Percentiles rank a stretch among this genome's conserved stretches.
These are phyloP conservation scores for Rheum nobile DNA, from an alignment of 148 eudicot species.

Conservation along the genomic window DNA sequence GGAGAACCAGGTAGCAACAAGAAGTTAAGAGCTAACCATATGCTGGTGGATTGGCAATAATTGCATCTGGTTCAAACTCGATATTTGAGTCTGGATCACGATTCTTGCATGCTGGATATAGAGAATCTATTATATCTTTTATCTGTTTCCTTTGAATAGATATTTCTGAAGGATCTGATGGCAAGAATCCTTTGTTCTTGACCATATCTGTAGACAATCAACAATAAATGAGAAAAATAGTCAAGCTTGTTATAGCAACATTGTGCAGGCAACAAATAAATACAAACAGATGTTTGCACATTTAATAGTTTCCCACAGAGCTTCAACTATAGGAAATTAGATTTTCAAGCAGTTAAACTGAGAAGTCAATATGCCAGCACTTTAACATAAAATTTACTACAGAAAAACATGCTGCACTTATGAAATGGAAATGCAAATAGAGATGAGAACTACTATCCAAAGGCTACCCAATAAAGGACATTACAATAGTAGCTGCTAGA, in stretches of 20 bases:
- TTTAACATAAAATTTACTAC: neutral
- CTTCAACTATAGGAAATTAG: neutral
- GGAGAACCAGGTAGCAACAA: neutral
- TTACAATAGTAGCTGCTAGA: neutral
- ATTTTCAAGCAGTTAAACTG: neutral
- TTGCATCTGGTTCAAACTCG: slow-evolving; percentile 62
- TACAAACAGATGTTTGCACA: neutral
- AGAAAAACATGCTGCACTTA: neutral
- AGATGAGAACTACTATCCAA: neutral
- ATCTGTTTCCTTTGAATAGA: slow-evolving; percentile 56
- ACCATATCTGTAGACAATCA: slow-evolving; percentile 54
- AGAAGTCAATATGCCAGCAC: neutral
- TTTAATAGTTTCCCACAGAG: neutral
- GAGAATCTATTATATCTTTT: slow-evolving; percentile 58
- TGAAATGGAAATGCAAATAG: neutral
- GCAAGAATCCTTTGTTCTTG: slow-evolving; percentile 87
- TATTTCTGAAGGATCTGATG: slow-evolving; percentile 81
- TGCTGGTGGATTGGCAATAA: slow-evolving; percentile 87
- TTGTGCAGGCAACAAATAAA: neutral
- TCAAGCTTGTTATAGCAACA: neutral
- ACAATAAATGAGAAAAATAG: neutral
- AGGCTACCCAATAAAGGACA: neutral
- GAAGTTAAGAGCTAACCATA: slow-evolving; percentile 47
- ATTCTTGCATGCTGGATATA: slow-evolving; percentile 60
- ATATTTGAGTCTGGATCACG: slow-evolving; percentile 44